Conservation (phyloP, 805 yeast species). For the Kluyveromyces wickerhamii region DNA sequence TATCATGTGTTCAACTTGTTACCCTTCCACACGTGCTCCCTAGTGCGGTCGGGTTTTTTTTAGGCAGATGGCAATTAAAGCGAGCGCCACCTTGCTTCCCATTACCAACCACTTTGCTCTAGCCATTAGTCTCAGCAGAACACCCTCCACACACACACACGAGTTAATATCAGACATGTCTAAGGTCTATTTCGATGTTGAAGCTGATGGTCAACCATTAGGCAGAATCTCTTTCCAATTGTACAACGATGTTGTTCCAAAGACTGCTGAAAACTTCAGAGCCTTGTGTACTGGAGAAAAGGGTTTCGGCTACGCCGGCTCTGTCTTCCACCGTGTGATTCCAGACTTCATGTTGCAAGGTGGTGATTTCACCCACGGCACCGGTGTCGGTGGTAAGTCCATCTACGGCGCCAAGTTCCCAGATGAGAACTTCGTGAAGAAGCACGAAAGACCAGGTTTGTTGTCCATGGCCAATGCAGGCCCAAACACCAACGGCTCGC, state of each 20-base stretch:
- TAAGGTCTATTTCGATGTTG: constrained; percentile 73
- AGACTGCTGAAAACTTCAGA: constrained; percentile 94
- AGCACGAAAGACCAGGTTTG: constrained; percentile 75
- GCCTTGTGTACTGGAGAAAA: constrained; percentile 93
- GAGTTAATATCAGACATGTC: constrained; percentile 37
- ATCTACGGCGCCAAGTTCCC: constrained; percentile 71
- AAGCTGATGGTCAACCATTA: constrained; percentile 67
- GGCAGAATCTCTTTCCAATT: constrained; percentile 84
- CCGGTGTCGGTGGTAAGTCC: constrained; percentile 96
- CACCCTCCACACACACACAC: neutral
- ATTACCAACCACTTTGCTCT: constrained; percentile 3
- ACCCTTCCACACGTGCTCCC: no score
- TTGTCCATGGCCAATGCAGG: constrained; percentile 98
- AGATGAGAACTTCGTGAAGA: constrained; percentile 68
- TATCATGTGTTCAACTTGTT: no score
- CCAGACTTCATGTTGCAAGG: constrained; percentile 99
- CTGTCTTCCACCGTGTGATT: constrained; percentile 94
- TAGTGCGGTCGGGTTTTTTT: no score
- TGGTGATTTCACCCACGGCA: constrained; percentile 87
- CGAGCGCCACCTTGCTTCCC: constrained; percentile 1
- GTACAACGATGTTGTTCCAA: constrained; percentile 87
- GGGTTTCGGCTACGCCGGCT: constrained; percentile 88
- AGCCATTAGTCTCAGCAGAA: neutral
- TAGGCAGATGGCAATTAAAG: no score
- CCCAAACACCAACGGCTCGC: constrained; percentile 97